Evolutionary conservation across 164 flowering plant genomes (phyloP).

Genomic region (Annona cherimola): DNA sequence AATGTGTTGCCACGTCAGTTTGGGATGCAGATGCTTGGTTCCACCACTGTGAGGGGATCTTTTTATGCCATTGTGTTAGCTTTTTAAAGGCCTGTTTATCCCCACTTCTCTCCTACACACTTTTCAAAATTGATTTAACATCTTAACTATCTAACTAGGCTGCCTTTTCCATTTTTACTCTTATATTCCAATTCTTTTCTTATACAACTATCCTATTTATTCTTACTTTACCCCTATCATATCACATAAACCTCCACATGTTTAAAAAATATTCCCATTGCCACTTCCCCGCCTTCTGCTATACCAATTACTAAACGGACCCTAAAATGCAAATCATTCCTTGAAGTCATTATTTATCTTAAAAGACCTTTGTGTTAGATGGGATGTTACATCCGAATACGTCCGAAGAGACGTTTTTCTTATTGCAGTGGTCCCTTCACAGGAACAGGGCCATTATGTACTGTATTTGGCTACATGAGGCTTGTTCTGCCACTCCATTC

Average conservation of each 20-base stretch:
- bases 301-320: no score
- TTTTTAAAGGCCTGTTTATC: not conserved
- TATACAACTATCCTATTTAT: no score
- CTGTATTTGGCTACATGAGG: not conserved
- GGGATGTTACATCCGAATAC: no score
- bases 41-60: not conserved
- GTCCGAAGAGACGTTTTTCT: not conserved
- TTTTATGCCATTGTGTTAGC: not conserved
- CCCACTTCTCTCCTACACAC: not conserved
- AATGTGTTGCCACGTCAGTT: not conserved
- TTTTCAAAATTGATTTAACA: not conserved
- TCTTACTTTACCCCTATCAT: no score
- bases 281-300: no score
- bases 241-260: no score
- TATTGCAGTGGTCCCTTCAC: not conserved
- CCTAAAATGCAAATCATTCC: no score
- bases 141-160: not conserved
- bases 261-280: no score
- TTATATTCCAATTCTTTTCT: no score
- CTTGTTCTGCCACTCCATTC: no score
- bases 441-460: not conserved
- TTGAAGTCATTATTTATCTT: no score
- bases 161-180: not conserved
- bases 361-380: no score
- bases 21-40: not conserved